These are phyloP conservation scores for Lunularia cruciata DNA, from an alignment of 225 moss, liverwort and hornwort genomes.

Conservation along the genomic window DNA sequence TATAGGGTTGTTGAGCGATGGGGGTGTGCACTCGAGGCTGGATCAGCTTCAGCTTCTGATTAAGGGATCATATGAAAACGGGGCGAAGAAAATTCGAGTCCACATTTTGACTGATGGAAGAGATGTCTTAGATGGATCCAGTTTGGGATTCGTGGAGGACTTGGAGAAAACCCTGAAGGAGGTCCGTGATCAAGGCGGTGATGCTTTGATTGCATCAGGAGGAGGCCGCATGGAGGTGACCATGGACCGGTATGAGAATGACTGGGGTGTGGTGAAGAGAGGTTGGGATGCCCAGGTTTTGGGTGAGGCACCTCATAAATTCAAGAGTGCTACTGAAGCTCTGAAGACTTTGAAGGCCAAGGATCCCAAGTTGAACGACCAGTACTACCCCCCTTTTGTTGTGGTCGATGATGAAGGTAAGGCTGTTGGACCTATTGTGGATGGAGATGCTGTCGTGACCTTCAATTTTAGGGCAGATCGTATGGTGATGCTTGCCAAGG, in stretches of 20 bases:
- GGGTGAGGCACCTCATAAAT: slow-evolving; percentile 87
- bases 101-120: slow-evolving; percentile 92
- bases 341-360: slow-evolving; percentile 60
- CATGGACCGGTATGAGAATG: slow-evolving; percentile 99
- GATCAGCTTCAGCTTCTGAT: slow-evolving; percentile 68
- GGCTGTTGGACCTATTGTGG: slow-evolving; percentile 77
- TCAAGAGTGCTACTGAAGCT: slow-evolving; percentile 58
- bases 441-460: slow-evolving; percentile 78
- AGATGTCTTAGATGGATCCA: slow-evolving; percentile 83
- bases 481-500: slow-evolving; percentile 87
- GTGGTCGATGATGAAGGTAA: slow-evolving; percentile 70
- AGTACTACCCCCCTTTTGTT: slow-evolving; percentile 94
- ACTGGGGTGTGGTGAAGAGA: slow-evolving; percentile 94
- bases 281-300: slow-evolving; percentile 99
- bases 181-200: slow-evolving; percentile 58
- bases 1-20: slow-evolving; percentile 82
- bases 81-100: slow-evolving; percentile 81
- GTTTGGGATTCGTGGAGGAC: slow-evolving; percentile 73
- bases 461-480: slow-evolving; percentile 96
- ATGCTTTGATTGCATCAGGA: slow-evolving; percentile 88
- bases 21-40: slow-evolving; percentile 87
- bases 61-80: slow-evolving; percentile 63
- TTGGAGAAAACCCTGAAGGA: slow-evolving; percentile 73
- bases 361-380: slow-evolving; percentile 76
- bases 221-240: slow-evolving; percentile 97